Conservation (phyloP, 2,329 filamentous ascomycete genomes). For the Fusarium chuoi region DNA sequence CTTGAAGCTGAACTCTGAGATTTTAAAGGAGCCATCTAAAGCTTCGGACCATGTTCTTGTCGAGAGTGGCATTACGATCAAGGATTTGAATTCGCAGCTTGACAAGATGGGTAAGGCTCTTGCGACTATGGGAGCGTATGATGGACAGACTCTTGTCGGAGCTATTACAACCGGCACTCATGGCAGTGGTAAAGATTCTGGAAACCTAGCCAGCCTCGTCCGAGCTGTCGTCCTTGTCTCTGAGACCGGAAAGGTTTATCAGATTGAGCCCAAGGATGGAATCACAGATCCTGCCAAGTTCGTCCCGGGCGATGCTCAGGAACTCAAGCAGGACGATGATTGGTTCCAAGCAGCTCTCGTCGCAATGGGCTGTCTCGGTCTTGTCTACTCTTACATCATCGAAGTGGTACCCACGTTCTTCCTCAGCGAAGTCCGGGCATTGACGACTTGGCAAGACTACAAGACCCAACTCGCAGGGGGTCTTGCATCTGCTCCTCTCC, state of each 20-base stretch:
- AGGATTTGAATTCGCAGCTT: neutral
- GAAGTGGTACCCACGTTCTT: neutral
- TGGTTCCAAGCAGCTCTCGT: neutral
- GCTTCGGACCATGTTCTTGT: neutral
- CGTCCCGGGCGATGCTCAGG: neutral
- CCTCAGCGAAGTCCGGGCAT: neutral
- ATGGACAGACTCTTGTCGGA: neutral
- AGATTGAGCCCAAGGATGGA: neutral
- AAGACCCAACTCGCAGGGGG: neutral
- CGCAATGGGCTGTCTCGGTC: neutral
- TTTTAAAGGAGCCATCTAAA: neutral
- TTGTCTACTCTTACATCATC: neutral
- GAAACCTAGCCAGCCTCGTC: neutral
- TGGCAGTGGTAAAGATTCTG: neutral
- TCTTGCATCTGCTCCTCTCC: rapidly evolving
- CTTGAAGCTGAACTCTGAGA: neutral
- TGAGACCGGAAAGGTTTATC: neutral
- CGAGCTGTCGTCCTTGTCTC: neutral
- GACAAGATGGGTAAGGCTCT: neutral
- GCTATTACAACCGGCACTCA: neutral
- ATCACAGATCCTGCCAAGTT: neutral
- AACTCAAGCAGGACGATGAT: neutral
- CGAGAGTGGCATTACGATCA: neutral
- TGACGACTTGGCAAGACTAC: neutral
- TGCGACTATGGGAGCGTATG: neutral